Percentiles rank a stretch among this genome's conserved stretches.
phyloP scores from a whole-genome alignment of 805 yeast species.

The Lachancea sp. region DNA sequence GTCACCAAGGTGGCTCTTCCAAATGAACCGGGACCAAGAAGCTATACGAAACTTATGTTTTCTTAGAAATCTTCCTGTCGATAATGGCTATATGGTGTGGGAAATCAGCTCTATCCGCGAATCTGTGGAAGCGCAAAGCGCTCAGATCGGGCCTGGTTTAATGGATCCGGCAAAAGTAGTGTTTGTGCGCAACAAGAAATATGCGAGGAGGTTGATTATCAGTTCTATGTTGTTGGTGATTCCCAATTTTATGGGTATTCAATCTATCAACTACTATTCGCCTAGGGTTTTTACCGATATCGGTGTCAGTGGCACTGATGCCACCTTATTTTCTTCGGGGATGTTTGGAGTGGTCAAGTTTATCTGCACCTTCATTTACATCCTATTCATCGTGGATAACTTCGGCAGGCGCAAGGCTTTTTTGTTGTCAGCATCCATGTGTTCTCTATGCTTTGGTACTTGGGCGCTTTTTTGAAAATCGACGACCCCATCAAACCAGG shows the following conservation, averaged over 20 bases:
- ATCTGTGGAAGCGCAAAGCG: conserved; percentile 22
- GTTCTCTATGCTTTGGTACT: conserved; percentile 42
- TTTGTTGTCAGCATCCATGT: conserved; percentile 34
- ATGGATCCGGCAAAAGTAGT: conserved; percentile 37
- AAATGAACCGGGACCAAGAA: conserved; percentile 32
- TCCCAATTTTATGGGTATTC: conserved; percentile 45
- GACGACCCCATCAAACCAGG: conserved; percentile 33
- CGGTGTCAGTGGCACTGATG: conserved; percentile 41
- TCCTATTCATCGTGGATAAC: conserved; percentile 41
- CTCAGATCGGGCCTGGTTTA: conserved; percentile 34
- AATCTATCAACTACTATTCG: conserved; percentile 49
- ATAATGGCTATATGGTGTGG: conserved; percentile 37
- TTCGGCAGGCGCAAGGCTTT: conserved; percentile 42
- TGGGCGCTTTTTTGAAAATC: conserved; percentile 42
- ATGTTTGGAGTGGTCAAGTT: conserved; percentile 36
- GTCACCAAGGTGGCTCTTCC: conserved; percentile 41
- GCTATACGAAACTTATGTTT: conserved; percentile 35
- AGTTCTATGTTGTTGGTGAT: conserved; percentile 37
- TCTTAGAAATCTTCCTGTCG: conserved; percentile 35
- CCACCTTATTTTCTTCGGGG: conserved; percentile 47
- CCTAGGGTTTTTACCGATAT: conserved; percentile 44
- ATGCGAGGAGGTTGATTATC: conserved; percentile 33
- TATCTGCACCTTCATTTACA: conserved; percentile 38
- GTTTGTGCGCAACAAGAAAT: conserved; percentile 27
- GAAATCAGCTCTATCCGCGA: conserved; percentile 34